These are phyloP conservation scores for Apiotrichum domesticum DNA, from an alignment of 1,284 basidiomycete genomes.

Conservation along the genomic window DNA sequence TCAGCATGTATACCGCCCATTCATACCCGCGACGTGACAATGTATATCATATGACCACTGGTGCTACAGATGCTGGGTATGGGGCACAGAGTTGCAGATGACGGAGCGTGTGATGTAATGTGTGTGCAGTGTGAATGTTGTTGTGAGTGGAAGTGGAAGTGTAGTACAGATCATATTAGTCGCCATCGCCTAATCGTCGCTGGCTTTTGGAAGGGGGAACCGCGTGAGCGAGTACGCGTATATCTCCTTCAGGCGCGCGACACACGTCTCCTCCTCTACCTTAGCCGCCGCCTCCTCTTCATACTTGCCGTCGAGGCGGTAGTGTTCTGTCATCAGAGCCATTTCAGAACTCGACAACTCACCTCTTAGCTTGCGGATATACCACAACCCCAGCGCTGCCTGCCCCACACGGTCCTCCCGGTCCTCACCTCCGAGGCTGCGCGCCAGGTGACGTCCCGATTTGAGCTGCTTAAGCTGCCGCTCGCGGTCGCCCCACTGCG, in stretches of 20 bases:
- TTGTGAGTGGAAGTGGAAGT: too few relatives aligned
- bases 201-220: not conserved
- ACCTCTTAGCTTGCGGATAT: constrained; percentile 34
- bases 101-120: too few relatives aligned
- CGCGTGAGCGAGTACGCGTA: constrained; percentile 2
- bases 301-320: constrained; percentile 19
- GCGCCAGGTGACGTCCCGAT: constrained; percentile 28
- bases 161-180: too few relatives aligned
- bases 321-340: constrained; percentile 13
- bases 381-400: constrained; percentile 34
- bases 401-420: constrained; percentile 35
- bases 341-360: constrained; percentile 6
- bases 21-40: constrained; percentile 15
- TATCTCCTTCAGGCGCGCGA: constrained; percentile 17
- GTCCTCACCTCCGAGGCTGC: constrained; percentile 33
- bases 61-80: not conserved
- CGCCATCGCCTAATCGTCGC: too few relatives aligned
- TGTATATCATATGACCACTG: constrained; percentile 4
- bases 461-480: constrained; percentile 32
- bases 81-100: too few relatives aligned
- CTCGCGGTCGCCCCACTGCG: constrained; percentile 31
- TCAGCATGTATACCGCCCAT: constrained; percentile 20
- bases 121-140: too few relatives aligned
- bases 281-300: constrained; percentile 12
- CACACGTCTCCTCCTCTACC: constrained; percentile 11